phyloP scores from a whole-genome alignment of 441 rosid genomes.

The Erodium trifolium region DNA sequence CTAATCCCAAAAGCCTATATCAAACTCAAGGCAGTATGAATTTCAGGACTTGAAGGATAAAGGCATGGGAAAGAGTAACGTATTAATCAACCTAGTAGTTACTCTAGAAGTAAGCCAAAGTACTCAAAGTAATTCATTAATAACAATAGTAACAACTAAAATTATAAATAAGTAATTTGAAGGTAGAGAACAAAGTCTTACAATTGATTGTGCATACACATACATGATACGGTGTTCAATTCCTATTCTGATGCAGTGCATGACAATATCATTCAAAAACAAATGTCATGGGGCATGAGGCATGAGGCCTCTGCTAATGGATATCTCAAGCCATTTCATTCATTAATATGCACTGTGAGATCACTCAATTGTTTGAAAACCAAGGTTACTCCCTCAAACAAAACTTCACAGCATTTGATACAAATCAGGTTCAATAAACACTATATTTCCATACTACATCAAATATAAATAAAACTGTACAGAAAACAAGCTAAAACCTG shows the following conservation, averaged over 20 bases:
- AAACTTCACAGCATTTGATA: background rate
- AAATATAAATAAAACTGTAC: constrained; percentile 8
- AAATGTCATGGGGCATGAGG: background rate
- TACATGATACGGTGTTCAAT: background rate
- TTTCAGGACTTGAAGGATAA: too few relatives aligned
- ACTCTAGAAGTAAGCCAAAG: background rate
- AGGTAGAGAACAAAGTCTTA: background rate
- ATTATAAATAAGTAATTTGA: background rate
- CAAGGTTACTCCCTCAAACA: constrained; percentile 2
- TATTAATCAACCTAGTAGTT: too few relatives aligned
- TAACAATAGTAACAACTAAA: background rate
- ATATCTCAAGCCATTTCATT: background rate
- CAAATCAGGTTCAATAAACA: background rate
- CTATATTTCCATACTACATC: background rate
- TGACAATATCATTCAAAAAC: background rate
- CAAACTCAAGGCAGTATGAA: too few relatives aligned
- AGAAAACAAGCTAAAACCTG: constrained; percentile 42
- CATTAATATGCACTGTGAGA: background rate
- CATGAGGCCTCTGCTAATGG: constrained; percentile 5
- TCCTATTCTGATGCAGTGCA: background rate
- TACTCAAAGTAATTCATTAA: background rate
- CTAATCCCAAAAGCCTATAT: background rate
- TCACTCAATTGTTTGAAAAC: background rate
- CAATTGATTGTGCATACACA: background rate
- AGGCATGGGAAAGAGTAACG: too few relatives aligned